Conservation (phyloP, 106 monocot genomes). For the Dioscorea zingiberensis region DNA sequence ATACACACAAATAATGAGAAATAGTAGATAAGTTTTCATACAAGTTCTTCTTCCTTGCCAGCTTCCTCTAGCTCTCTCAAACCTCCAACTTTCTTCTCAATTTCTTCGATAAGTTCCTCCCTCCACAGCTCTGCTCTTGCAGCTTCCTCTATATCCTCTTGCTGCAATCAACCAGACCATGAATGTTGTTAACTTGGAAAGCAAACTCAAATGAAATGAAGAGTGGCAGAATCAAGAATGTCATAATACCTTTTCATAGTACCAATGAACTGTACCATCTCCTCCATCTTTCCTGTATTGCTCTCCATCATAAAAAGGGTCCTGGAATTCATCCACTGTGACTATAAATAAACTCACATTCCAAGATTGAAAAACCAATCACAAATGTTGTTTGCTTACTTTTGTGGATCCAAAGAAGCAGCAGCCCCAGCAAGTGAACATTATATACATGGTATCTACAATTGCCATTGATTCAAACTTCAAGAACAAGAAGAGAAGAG, state of each 20-base stretch:
- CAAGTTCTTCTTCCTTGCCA: conserved; percentile 70
- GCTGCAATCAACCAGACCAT: conserved; percentile 26
- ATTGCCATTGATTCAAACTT: background rate
- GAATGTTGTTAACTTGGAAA: no score
- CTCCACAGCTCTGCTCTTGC: conserved; percentile 71
- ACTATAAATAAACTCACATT: background rate
- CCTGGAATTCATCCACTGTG: conserved; percentile 19
- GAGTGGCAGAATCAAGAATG: no score
- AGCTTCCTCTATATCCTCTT: conserved; percentile 80
- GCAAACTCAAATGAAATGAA: no score
- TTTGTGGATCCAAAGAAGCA: conserved; percentile 87
- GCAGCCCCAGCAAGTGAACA: conserved; percentile 90
- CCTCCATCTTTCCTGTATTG: conserved; percentile 78
- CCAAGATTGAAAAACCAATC: background rate
- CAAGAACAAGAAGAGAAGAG: background rate
- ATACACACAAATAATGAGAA: no score
- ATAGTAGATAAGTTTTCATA: no score
- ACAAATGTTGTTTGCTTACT: conserved; percentile 19
- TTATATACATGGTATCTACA: conserved; percentile 75
- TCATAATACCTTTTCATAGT: conserved; percentile 60
- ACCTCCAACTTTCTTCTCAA: conserved; percentile 83
- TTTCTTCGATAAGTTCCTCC: conserved; percentile 92
- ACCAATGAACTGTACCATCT: conserved; percentile 86
- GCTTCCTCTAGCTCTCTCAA: conserved; percentile 82
- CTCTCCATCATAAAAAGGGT: conserved; percentile 90